A percentile compares a stretch with the other conserved stretches of the same genome.
These are phyloP conservation scores for Iberis pinnata DNA, from an alignment of 345 rosid genomes.

Conservation along the genomic window DNA sequence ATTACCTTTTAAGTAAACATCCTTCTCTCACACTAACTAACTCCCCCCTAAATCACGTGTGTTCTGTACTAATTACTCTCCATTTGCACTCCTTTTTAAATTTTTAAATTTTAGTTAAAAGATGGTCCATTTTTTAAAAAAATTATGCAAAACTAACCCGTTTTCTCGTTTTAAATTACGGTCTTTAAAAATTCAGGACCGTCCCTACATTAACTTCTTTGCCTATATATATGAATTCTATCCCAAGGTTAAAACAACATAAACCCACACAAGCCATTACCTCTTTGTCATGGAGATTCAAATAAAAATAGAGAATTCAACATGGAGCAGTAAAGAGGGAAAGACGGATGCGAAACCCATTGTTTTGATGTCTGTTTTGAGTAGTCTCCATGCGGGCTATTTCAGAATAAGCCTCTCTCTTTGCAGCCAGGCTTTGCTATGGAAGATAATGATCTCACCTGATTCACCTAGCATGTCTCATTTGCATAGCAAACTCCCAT, in stretches of 20 bases:
- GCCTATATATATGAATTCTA: too few relatives aligned
- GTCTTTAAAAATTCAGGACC: too few relatives aligned
- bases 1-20: slow-evolving; percentile 16
- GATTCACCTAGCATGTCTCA: slow-evolving; percentile 23
- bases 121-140: too few relatives aligned
- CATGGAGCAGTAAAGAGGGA: slow-evolving; percentile 9
- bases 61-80: slow-evolving; percentile 14
- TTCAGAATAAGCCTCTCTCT: slow-evolving; percentile 52
- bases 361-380: slow-evolving; percentile 24
- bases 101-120: too few relatives aligned
- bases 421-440: slow-evolving; percentile 45
- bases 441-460: slow-evolving; percentile 40
- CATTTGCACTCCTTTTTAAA: slow-evolving; percentile 7
- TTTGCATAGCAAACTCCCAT: slow-evolving; percentile 32
- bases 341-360: slow-evolving; percentile 15
- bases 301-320: slow-evolving; percentile 10
- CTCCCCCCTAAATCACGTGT: slow-evolving; percentile 18
- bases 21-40: slow-evolving; percentile 19
- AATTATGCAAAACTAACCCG: too few relatives aligned
- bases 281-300: slow-evolving; percentile 16
- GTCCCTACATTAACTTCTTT: too few relatives aligned
- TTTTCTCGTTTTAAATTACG: too few relatives aligned
- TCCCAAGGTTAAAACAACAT: too few relatives aligned
- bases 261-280: too few relatives aligned
- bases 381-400: slow-evolving; percentile 44